These are phyloP conservation scores for Chlamydomonas schloesseri DNA, from an alignment of 139 green algal genomes.

Conservation along the genomic window DNA sequence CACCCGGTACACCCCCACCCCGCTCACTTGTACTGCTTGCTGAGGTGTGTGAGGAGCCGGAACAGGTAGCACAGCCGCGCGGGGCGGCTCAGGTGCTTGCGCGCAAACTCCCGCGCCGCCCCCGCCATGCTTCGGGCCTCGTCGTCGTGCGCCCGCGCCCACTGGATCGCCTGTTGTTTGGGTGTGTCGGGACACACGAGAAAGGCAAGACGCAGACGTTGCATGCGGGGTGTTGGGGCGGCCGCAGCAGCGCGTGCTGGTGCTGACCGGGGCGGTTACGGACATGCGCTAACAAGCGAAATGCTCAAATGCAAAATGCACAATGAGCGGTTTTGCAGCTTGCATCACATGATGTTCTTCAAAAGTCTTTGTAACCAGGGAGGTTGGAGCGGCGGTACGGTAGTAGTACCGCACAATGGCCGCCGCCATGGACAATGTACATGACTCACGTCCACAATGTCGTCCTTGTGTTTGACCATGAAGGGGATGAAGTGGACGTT, in stretches of 20 bases:
- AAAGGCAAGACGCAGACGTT: no score
- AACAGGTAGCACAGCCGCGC: slow-evolving; percentile 52
- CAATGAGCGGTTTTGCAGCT: no score
- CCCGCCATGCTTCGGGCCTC: slow-evolving; percentile 15
- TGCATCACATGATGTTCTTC: no score
- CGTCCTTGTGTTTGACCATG: slow-evolving; percentile 32
- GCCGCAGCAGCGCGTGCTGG: no score
- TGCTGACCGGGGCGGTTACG: no score
- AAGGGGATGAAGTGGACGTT: slow-evolving; percentile 33
- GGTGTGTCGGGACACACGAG: not conserved
- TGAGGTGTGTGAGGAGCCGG: slow-evolving; percentile 5
- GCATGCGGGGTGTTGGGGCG: not conserved
- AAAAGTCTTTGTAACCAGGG: no score
- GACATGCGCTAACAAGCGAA: no score
- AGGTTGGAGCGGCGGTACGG: no score
- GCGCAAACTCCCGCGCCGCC: slow-evolving; percentile 1
- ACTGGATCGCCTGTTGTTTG: slow-evolving; percentile 22
- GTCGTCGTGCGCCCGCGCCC: slow-evolving; percentile 16
- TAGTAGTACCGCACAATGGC: no score
- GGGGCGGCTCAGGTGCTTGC: slow-evolving; percentile 12
- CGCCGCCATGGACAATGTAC: no score
- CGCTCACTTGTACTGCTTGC: slow-evolving; percentile 27
- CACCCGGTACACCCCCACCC: no score
- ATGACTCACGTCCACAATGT: slow-evolving; percentile 27
- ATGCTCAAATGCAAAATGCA: no score